A percentile compares a stretch with the other conserved stretches of the same genome.
These are phyloP conservation scores for Geotrichum ghanense DNA, from an alignment of 805 yeast species.

Conservation along the genomic window DNA sequence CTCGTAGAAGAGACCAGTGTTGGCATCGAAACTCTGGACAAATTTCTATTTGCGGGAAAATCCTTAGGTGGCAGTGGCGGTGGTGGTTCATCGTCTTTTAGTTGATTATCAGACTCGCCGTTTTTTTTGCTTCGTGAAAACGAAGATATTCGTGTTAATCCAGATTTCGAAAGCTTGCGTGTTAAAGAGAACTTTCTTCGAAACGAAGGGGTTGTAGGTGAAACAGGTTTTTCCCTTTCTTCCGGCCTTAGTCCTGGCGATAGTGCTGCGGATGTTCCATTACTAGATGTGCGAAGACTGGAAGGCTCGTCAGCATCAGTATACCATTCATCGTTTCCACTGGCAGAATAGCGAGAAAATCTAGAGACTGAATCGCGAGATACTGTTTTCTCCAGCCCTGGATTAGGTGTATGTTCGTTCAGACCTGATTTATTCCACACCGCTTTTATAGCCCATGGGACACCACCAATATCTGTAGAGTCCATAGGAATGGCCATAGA, in stretches of 20 bases:
- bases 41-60: not conserved
- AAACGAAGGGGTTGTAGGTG: conserved; percentile 6
- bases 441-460: conserved; percentile 26
- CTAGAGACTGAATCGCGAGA: not conserved
- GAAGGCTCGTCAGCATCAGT: conserved; percentile 3
- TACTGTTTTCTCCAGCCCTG: not conserved
- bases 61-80: not conserved
- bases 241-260: not conserved
- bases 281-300: not conserved
- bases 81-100: not conserved
- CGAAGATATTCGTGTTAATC: conserved; percentile 3
- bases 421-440: conserved; percentile 16
- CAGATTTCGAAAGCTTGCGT: conserved; percentile 7
- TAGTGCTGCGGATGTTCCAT: not conserved
- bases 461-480: conserved; percentile 21
- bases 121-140: not conserved
- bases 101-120: not conserved
- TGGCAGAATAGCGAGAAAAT: too few species aligned
- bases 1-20: not conserved
- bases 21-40: not conserved
- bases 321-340: conserved; percentile 5
- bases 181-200: conserved; percentile 6
- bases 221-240: not conserved
- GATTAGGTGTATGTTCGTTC: not conserved
- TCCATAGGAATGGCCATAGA: conserved; percentile 22